Percentiles rank a stretch among this genome's conserved stretches.
Evolutionary conservation across 164 flowering plant species (phyloP).

Genomic region (Liriodendron chinense): DNA sequence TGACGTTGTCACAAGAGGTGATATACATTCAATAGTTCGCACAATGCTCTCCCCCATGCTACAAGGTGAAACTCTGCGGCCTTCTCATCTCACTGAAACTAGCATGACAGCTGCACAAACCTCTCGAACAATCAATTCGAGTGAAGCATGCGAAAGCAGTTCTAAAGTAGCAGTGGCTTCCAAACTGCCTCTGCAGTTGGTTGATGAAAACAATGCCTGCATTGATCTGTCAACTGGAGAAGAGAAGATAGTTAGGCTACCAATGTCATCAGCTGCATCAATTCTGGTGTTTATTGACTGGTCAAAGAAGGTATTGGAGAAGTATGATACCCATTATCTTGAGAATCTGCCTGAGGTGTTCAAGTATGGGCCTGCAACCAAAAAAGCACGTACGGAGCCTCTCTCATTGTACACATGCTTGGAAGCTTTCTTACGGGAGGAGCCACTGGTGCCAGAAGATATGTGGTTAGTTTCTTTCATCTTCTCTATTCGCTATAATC

Average conservation of each 20-base stretch:
- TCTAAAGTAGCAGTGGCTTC: slow-evolving; percentile 18
- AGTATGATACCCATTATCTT: slow-evolving; percentile 58
- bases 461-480: slow-evolving; percentile 72
- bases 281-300: slow-evolving; percentile 71
- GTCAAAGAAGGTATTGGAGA: slow-evolving; percentile 65
- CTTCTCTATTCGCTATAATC: background rate
- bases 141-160: slow-evolving; percentile 23
- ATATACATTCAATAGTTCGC: slow-evolving; percentile 60
- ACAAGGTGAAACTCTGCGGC: slow-evolving; percentile 25
- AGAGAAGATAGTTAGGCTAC: slow-evolving; percentile 48
- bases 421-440: slow-evolving; percentile 95
- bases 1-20: slow-evolving; percentile 54
- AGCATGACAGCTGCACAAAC: slow-evolving; percentile 27
- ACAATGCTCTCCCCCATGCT: slow-evolving; percentile 72
- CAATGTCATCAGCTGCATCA: slow-evolving; percentile 49
- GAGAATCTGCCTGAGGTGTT: slow-evolving; percentile 83
- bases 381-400: slow-evolving; percentile 90
- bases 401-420: slow-evolving; percentile 87
- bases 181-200: slow-evolving; percentile 67
- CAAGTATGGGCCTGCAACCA: slow-evolving; percentile 59
- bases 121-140: slow-evolving; percentile 20
- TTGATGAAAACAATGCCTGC: slow-evolving; percentile 70
- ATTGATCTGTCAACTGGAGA: slow-evolving; percentile 69
- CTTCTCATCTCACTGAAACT: slow-evolving; percentile 27
- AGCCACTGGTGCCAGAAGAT: slow-evolving; percentile 96